These are phyloP conservation scores for Ophiostoma triangulosporum DNA, from an alignment of 2,329 filamentous ascomycete genomes.

Conservation along the genomic window DNA sequence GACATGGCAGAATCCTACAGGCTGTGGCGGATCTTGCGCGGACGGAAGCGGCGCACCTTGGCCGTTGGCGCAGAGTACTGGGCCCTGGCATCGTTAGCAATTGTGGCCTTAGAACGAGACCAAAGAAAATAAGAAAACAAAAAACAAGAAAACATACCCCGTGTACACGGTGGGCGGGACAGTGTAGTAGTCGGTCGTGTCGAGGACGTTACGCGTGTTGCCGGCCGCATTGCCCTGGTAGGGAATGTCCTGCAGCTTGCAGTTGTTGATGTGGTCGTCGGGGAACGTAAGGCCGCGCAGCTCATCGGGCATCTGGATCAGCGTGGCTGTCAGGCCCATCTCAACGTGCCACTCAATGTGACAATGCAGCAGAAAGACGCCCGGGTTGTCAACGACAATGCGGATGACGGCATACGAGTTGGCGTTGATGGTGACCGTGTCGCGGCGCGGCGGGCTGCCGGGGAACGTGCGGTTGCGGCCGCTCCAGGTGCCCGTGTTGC, in stretches of 20 bases:
- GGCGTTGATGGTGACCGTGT: conserved; percentile 26
- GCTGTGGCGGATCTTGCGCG: conserved; percentile 2
- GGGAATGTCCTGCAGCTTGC: conserved; percentile 32
- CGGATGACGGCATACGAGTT: conserved; percentile 36
- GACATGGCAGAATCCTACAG: no score
- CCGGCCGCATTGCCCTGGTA: conserved; percentile 53
- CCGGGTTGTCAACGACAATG: conserved; percentile 38
- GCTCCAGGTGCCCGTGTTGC: conserved; percentile 24
- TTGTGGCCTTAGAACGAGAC: no score
- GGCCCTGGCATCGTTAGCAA: neutral
- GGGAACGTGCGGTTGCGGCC: conserved; percentile 19
- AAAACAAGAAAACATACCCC: conserved; percentile 23
- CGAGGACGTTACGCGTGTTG: conserved; percentile 40
- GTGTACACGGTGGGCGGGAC: conserved; percentile 31
- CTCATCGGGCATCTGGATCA: conserved; percentile 43
- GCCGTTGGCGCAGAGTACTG: conserved; percentile 1
- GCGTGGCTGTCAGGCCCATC: conserved; percentile 41
- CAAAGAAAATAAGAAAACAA: neutral
- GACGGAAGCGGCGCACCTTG: neutral
- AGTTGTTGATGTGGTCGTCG: conserved; percentile 38
- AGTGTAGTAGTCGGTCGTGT: conserved; percentile 39
- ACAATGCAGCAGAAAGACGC: conserved; percentile 43
- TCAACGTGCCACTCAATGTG: conserved; percentile 50
- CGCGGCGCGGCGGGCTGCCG: conserved; percentile 21
- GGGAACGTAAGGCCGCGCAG: conserved; percentile 44